Percentiles rank a stretch among this genome's conserved stretches.
phyloP scores from a whole-genome alignment of 225 moss, liverwort and hornwort genomes.

The Polytrichum commune region DNA sequence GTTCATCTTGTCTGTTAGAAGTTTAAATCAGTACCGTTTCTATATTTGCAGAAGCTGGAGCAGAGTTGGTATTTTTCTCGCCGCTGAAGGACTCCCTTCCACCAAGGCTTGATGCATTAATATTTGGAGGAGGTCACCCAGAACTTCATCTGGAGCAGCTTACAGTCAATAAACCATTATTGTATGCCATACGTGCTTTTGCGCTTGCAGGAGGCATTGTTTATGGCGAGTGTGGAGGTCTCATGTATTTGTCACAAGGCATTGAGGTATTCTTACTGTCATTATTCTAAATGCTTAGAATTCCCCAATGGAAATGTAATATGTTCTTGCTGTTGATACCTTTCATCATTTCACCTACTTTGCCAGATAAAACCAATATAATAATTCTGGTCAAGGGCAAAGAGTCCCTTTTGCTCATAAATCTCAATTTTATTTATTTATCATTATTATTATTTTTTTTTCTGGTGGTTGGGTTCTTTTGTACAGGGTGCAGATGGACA shows the following conservation, averaged over 20 bases:
- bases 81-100: conserved; percentile 55
- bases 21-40: too few species aligned
- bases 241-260: conserved; percentile 73
- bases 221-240: conserved; percentile 70
- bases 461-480: conserved; percentile 13
- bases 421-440: background rate
- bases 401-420: background rate
- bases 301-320: too few species aligned
- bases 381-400: too few species aligned
- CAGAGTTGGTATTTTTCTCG: conserved; percentile 62
- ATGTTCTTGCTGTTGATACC: too few species aligned
- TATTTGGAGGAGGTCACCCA: conserved; percentile 71
- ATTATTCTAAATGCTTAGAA: background rate
- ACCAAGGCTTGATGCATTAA: conserved; percentile 63
- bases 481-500: conserved; percentile 49
- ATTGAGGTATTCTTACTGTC: conserved; percentile 46
- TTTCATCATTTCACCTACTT: too few species aligned
- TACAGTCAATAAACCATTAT: conserved; percentile 55
- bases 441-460: too few species aligned
- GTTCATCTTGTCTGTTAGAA: too few species aligned
- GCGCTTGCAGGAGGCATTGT: conserved; percentile 68
- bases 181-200: conserved; percentile 74
- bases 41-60: conserved; percentile 47
- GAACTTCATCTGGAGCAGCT: conserved; percentile 56
- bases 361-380: too few species aligned